A percentile compares a stretch with the other conserved stretches of the same genome.
Evolutionary conservation across 163 green algal genomes (phyloP).

Genomic region (Scenedesmus sp.): DNA sequence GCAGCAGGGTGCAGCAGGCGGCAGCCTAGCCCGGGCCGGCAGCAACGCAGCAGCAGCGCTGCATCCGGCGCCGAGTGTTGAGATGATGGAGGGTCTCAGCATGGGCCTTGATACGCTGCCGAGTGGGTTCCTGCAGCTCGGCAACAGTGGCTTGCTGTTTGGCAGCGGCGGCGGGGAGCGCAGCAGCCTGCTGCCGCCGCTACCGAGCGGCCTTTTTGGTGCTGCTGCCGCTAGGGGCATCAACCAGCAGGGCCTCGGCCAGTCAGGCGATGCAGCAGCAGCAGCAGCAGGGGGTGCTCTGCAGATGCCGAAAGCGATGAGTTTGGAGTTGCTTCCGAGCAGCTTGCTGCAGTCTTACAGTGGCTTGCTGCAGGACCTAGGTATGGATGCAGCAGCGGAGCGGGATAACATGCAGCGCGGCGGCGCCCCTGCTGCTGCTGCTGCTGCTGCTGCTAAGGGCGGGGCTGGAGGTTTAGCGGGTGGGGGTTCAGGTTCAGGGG

Average conservation of each 20-base stretch:
- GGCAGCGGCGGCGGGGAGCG: background rate
- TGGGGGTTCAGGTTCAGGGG: background rate
- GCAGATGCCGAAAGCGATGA: background rate
- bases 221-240: background rate
- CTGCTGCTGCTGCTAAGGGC: background rate
- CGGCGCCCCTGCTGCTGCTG: background rate
- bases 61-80: background rate
- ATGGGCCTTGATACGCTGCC: background rate
- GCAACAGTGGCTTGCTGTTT: constrained; percentile 12
- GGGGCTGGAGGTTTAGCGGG: background rate
- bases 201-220: background rate
- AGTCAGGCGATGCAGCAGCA: background rate
- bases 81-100: constrained; percentile 17
- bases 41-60: background rate
- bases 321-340: background rate
- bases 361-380: background rate
- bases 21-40: background rate
- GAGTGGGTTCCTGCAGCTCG: background rate
- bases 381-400: background rate
- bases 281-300: background rate
- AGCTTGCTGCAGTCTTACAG: background rate
- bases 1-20: background rate
- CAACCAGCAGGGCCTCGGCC: background rate
- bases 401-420: background rate
- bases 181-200: background rate